Conservation (phyloP, 192 early-diverging fungal species). For the Coemansia sp. region DNA sequence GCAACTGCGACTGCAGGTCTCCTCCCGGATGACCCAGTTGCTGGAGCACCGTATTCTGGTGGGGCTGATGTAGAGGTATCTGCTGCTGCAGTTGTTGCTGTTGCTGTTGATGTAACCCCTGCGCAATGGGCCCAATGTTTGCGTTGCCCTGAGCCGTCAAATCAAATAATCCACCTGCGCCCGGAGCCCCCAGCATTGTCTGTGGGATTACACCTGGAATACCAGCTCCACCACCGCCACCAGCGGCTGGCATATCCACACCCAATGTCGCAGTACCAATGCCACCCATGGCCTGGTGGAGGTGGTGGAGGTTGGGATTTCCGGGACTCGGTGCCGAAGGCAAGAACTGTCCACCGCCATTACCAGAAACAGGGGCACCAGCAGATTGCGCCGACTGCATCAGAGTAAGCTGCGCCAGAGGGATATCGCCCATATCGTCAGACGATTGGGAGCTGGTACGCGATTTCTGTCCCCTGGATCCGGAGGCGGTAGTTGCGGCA, state of each 20-base stretch:
- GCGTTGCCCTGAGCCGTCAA: background rate
- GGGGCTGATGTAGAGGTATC: background rate
- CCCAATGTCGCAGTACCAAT: constrained; percentile 1
- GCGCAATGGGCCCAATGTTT: background rate
- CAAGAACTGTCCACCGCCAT: background rate
- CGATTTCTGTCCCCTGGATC: constrained; percentile 11
- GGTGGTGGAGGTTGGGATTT: background rate
- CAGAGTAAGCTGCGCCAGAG: constrained; percentile 40
- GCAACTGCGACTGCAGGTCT: background rate
- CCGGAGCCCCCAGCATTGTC: background rate
- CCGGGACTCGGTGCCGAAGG: background rate
- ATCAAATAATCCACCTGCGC: background rate
- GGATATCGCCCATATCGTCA: constrained; percentile 49
- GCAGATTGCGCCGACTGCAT: background rate
- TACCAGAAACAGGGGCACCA: background rate
- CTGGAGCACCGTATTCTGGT: background rate
- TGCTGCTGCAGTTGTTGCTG: background rate
- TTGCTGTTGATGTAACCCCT: constrained; percentile 4
- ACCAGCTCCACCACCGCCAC: background rate
- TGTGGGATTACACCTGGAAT: background rate
- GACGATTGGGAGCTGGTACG: constrained; percentile 40
- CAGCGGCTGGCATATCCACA: background rate
- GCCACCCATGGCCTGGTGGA: background rate
- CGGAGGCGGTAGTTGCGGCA: background rate
- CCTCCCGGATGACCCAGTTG: background rate